Percentiles rank a stretch among this genome's conserved stretches.
Evolutionary conservation across 345 rosid species (phyloP).

Genomic region (Dimocarpus longan): DNA sequence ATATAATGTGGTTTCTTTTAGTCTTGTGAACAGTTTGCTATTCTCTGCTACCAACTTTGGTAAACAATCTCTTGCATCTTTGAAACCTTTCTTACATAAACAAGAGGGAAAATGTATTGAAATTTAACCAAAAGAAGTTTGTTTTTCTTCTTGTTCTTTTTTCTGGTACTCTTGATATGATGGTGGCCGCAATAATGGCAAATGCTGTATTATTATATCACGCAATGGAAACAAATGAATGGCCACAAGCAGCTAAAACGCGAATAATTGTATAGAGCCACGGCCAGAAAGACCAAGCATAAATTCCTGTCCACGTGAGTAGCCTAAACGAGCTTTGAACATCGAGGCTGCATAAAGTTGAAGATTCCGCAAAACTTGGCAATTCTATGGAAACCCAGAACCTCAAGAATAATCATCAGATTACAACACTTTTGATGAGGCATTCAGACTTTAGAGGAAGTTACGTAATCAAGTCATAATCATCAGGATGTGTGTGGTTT

Average conservation of each 20-base stretch:
- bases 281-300: not conserved
- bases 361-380: not conserved
- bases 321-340: not conserved
- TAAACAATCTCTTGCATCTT: not conserved
- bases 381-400: not conserved
- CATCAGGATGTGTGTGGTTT: too few species aligned
- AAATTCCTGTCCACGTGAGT: conserved; percentile 1
- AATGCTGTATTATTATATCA: not conserved
- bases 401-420: not conserved
- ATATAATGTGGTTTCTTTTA: not conserved
- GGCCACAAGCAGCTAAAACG: not conserved
- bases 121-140: not conserved
- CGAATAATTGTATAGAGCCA: conserved; percentile 1
- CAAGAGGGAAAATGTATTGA: not conserved
- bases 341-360: not conserved
- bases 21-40: not conserved
- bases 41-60: not conserved
- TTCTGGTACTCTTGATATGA: not conserved
- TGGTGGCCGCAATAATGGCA: not conserved
- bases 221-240: conserved; percentile 10
- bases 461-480: not conserved
- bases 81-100: not conserved
- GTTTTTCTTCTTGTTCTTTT: not conserved
- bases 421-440: not conserved
- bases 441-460: not conserved